Evolutionary conservation across 2,329 filamentous ascomycete species (phyloP).

Genomic region (Colletotrichum camelliae): DNA sequence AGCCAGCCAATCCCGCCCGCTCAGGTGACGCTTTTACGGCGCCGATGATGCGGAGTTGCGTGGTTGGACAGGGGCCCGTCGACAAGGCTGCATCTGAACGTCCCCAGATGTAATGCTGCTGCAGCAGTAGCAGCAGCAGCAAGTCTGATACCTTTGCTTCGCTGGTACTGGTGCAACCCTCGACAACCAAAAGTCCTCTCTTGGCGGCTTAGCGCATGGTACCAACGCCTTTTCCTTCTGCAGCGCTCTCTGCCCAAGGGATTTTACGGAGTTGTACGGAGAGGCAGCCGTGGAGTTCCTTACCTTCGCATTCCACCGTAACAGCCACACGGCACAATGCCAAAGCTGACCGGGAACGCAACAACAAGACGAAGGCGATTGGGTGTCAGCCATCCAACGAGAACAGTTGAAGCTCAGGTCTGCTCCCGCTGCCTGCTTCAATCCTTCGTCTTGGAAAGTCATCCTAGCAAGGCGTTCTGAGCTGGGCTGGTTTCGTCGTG

Average conservation of each 20-base stretch:
- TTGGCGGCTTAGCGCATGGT: conserved; percentile 1
- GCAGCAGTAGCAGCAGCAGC: conserved; percentile 9
- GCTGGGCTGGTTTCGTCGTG: conserved; percentile 3
- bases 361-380: background rate
- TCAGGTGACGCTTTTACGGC: conserved; percentile 18
- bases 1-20: conserved; percentile 11
- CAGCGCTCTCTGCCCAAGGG: background rate
- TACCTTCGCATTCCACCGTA: background rate
- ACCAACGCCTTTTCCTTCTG: background rate
- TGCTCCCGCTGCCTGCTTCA: background rate
- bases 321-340: background rate
- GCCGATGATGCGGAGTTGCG: conserved; percentile 23
- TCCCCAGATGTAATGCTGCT: conserved; percentile 14
- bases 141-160: background rate
- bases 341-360: background rate
- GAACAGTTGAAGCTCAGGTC: background rate
- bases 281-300: background rate
- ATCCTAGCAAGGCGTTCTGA: background rate
- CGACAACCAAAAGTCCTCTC: background rate
- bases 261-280: background rate
- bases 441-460: background rate
- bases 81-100: conserved; percentile 21
- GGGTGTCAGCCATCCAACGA: background rate
- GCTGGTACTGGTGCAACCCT: conserved; percentile 1
- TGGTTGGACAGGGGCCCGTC: conserved; percentile 7